Conservation (phyloP, 208 protist genomes). For the Leptomonas pyrrhocoris region DNA sequence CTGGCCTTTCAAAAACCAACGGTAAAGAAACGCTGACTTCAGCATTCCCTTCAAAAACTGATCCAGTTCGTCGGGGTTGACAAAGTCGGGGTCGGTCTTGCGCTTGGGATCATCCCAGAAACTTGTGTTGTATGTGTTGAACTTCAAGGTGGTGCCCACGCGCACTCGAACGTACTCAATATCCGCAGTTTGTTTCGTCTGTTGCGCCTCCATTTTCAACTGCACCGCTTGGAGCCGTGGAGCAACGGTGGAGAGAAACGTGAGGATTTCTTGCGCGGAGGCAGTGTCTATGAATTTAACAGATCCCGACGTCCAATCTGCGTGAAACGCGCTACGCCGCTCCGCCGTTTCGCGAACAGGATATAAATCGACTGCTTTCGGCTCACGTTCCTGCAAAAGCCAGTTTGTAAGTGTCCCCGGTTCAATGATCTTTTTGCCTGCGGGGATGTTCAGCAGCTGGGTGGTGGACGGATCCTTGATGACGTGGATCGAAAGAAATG, state of each 20-base stretch:
- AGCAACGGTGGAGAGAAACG: conserved; percentile 84
- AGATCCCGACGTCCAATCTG: conserved; percentile 88
- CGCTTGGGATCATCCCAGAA: conserved; percentile 86
- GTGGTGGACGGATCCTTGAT: conserved; percentile 68
- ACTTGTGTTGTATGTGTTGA: conserved; percentile 77
- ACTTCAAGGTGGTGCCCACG: conserved; percentile 73
- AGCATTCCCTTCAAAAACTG: conserved; percentile 70
- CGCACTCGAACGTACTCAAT: conserved; percentile 82
- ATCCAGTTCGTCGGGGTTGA: conserved; percentile 80
- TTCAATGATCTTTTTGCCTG: conserved; percentile 47
- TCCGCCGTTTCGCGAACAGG: conserved; percentile 21
- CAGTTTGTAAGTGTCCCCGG: conserved; percentile 75
- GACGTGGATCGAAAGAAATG: conserved; percentile 90
- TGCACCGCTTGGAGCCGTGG: conserved; percentile 89
- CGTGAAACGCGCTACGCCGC: conserved; percentile 66
- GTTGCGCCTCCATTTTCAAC: conserved; percentile 87
- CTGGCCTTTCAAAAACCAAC: conserved; percentile 83
- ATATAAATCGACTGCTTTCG: conserved; percentile 61
- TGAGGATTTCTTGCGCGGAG: conserved; percentile 85
- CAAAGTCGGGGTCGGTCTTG: conserved; percentile 59
- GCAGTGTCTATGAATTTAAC: conserved; percentile 88
- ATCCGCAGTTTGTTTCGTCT: conserved; percentile 59
- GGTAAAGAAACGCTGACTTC: conserved; percentile 77
- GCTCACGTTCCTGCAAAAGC: conserved; percentile 77
- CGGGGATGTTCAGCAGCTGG: conserved; percentile 53